A percentile compares a stretch with the other conserved stretches of the same genome.
Evolutionary conservation across 2,329 filamentous ascomycete species (phyloP).

Genomic region (Fusarium robinianum): DNA sequence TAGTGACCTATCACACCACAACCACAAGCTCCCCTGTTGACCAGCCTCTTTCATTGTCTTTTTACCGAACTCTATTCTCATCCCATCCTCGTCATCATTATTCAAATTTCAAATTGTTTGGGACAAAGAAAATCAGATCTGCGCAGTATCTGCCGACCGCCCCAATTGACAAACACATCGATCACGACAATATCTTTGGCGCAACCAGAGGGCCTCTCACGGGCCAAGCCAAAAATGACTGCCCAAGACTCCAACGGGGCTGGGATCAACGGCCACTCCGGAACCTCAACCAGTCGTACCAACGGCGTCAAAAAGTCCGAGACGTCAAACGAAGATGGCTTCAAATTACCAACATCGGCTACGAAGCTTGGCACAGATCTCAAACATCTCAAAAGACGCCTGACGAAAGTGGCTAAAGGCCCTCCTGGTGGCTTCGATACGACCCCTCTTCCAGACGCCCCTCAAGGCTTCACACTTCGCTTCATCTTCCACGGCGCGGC

Average conservation of each 20-base stretch:
- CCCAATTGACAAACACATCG: too few species aligned
- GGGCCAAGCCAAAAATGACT: conserved; percentile 2
- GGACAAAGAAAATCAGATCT: too few species aligned
- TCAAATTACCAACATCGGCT: conserved; percentile 15
- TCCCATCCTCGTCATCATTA: conserved; percentile 7
- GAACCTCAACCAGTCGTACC: conserved; percentile 8
- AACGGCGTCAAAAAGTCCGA: conserved; percentile 2
- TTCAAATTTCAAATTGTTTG: conserved; percentile 2
- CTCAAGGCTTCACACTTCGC: conserved; percentile 80
- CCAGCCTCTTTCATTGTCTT: conserved; percentile 19
- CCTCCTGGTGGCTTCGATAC: conserved; percentile 79
- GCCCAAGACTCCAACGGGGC: conserved; percentile 6
- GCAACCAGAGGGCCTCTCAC: conserved; percentile 14
- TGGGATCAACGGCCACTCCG: conserved; percentile 8
- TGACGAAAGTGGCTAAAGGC: conserved; percentile 35
- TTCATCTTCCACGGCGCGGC: conserved; percentile 81
- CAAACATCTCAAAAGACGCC: conserved; percentile 35
- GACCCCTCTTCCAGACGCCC: conserved; percentile 75
- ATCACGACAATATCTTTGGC: too few species aligned
- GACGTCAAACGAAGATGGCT: conserved; percentile 15
- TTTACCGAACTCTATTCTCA: conserved; percentile 9
- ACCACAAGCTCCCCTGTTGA: conserved; percentile 13
- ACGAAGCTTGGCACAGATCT: conserved; percentile 24
- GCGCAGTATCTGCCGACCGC: too few species aligned
- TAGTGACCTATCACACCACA: conserved; percentile 32